Percentiles rank a stretch among this genome's conserved stretches.
Evolutionary conservation across 202 grass and related monocot genomes (phyloP).

Genomic region (Dendrocalamus latiflorus): DNA sequence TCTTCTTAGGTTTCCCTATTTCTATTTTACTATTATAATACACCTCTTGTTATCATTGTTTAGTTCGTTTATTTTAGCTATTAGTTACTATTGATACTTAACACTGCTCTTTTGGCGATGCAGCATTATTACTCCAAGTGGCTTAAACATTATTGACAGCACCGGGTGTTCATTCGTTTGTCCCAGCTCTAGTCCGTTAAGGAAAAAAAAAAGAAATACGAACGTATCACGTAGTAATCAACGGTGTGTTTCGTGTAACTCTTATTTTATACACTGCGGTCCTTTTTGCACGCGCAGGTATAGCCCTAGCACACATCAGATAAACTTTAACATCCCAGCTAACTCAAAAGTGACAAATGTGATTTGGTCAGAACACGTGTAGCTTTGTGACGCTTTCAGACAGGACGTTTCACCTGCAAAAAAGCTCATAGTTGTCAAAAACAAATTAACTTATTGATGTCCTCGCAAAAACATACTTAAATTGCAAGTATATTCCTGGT

Average conservation of each 20-base stretch:
- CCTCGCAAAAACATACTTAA: neutral
- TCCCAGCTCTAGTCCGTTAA: too few species aligned
- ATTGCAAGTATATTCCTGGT: neutral
- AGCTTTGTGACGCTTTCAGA: neutral
- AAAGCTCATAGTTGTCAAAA: neutral
- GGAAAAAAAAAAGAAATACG: too few species aligned
- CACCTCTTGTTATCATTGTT: too few species aligned
- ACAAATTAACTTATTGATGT: neutral
- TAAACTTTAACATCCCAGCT: neutral
- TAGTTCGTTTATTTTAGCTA: too few species aligned
- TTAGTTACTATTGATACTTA: too few species aligned
- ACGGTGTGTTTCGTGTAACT: neutral
- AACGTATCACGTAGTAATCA: too few species aligned
- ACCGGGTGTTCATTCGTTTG: too few species aligned
- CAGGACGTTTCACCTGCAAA: neutral
- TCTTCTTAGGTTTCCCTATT: too few species aligned
- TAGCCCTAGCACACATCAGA: neutral
- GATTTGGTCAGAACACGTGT: neutral
- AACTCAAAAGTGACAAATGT: neutral
- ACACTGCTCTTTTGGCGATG: too few species aligned
- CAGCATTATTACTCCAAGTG: too few species aligned
- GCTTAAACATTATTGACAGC: too few species aligned
- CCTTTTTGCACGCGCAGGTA: neutral
- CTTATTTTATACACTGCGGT: neutral
- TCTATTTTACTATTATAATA: too few species aligned